Conservation (phyloP, 2,329 filamentous ascomycete genomes). For the Dactylellina leptospora region DNA sequence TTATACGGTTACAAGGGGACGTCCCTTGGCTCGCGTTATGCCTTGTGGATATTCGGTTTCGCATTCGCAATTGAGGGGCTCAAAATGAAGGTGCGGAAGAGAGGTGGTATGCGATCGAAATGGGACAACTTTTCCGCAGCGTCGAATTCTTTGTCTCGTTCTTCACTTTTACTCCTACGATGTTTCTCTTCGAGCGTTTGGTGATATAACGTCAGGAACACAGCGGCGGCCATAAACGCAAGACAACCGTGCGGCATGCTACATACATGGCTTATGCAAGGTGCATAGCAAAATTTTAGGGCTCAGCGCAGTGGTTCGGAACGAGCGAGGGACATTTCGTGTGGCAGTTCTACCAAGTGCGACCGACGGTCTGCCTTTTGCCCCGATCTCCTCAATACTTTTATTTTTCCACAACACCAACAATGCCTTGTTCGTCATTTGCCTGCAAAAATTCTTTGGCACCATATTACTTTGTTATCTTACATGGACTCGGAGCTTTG, state of each 20-base stretch:
- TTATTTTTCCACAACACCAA: constrained; percentile 13
- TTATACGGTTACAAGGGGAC: constrained; percentile 41
- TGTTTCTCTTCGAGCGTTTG: neutral
- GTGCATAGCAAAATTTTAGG: no score
- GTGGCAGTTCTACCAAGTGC: constrained; percentile 13
- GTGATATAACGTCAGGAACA: neutral
- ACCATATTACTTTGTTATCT: no score
- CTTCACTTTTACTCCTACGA: neutral
- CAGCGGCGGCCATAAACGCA: constrained; percentile 9
- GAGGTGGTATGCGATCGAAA: neutral
- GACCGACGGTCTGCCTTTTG: constrained; percentile 44
- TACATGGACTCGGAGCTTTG: no score
- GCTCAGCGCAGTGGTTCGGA: constrained; percentile 14
- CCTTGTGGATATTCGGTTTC: constrained; percentile 1
- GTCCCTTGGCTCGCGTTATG: constrained; percentile 46
- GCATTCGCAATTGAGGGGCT: no score
- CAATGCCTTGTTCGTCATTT: neutral
- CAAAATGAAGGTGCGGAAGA: neutral
- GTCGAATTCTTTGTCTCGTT: neutral
- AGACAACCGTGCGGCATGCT: neutral
- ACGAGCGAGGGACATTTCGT: constrained; percentile 11
- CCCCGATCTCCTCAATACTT: neutral
- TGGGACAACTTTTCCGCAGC: neutral
- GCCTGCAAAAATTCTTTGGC: no score
- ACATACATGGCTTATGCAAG: no score